These are phyloP conservation scores for Aspergillus panamensis DNA, from an alignment of 495 filamentous ascomycete genomes.

Conservation along the genomic window DNA sequence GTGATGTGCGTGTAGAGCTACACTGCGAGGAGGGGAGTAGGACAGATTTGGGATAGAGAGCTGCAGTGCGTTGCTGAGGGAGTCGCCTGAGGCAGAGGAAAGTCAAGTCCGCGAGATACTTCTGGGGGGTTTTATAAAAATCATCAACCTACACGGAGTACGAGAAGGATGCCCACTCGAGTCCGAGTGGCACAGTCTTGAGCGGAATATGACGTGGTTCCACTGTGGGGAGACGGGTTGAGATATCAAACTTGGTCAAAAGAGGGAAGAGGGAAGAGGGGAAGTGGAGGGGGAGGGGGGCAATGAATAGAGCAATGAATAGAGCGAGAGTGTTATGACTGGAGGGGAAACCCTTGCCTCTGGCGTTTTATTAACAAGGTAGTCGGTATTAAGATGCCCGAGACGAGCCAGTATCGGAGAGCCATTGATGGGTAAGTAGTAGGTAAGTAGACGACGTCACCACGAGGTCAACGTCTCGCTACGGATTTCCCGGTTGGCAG, in stretches of 20 bases:
- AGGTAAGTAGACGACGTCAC: not conserved
- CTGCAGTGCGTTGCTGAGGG: not conserved
- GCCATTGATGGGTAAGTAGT: not conserved
- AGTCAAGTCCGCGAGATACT: constrained; percentile 1
- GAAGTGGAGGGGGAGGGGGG: not conserved
- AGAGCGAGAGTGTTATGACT: not conserved
- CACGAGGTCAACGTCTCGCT: not conserved
- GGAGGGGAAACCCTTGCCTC: not conserved
- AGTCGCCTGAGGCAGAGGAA: not conserved
- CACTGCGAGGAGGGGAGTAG: not conserved
- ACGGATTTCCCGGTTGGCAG: not conserved
- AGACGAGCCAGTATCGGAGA: not conserved
- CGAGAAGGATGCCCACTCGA: not conserved
- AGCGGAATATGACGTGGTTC: not conserved
- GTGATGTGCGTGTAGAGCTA: not conserved
- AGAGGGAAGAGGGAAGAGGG: not conserved
- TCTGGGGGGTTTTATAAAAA: constrained; percentile 10
- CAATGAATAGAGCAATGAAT: not conserved
- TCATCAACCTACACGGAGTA: not conserved
- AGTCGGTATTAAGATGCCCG: not conserved
- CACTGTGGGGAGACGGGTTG: not conserved
- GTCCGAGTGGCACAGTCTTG: not conserved
- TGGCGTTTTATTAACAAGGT: no score
- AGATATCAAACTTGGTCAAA: not conserved
- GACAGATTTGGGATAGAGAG: not conserved